phyloP scores from a whole-genome alignment of 805 yeast genomes.

The Schwanniomyces occidentalis region DNA sequence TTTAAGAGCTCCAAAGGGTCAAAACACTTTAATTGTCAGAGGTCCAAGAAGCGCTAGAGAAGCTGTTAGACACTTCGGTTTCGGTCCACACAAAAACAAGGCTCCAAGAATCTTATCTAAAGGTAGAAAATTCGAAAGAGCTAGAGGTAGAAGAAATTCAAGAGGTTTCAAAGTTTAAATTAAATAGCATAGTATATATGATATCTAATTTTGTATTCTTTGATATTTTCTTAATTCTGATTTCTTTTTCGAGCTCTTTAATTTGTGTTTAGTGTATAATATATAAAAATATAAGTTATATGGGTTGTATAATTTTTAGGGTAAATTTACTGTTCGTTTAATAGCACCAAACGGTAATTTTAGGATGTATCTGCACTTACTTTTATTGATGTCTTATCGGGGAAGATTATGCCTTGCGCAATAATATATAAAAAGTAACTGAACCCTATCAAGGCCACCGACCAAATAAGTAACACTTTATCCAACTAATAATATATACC shows the following conservation, averaged over 20 bases:
- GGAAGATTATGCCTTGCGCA: too few species aligned
- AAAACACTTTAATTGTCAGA: constrained; percentile 96
- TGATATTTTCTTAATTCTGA: constrained; percentile 4
- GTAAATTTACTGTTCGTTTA: too few species aligned
- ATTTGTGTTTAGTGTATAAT: constrained; percentile 13
- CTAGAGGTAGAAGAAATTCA: constrained; percentile 99
- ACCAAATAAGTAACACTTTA: too few species aligned
- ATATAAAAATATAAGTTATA: too few species aligned
- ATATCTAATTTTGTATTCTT: constrained; percentile 4
- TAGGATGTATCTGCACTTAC: too few species aligned
- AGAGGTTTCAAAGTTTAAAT: constrained; percentile 99
- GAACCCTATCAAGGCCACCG: too few species aligned
- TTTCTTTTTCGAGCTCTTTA: constrained; percentile 8
- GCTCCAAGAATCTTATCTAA: constrained; percentile 97
- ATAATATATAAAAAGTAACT: too few species aligned
- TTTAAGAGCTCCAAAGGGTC: constrained; percentile 98
- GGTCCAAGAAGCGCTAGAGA: constrained; percentile 99
- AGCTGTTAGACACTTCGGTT: constrained; percentile 99
- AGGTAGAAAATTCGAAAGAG: constrained; percentile 99
- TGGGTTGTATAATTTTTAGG: too few species aligned
- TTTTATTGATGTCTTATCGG: too few species aligned
- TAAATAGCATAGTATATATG: constrained; percentile 8
- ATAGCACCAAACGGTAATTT: too few species aligned
- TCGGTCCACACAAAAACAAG: constrained; percentile 99
- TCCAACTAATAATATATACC: too few species aligned